phyloP scores from a whole-genome alignment of 257 asterid species.

The Solanum sejunctum region DNA sequence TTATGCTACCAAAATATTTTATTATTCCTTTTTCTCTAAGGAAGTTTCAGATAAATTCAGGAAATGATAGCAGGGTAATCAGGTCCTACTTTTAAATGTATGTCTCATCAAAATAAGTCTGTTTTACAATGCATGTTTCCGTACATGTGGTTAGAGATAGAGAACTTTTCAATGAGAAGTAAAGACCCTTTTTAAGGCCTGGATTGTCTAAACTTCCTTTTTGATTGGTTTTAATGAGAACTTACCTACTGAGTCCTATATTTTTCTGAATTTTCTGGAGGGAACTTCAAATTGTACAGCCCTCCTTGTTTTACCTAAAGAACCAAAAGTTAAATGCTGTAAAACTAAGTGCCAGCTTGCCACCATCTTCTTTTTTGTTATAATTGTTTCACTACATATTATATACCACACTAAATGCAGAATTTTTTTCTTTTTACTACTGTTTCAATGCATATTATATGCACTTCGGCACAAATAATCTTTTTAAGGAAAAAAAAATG shows the following conservation, averaged over 20 bases:
- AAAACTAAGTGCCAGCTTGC: background rate
- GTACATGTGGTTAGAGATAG: background rate
- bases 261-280: background rate
- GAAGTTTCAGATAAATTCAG: background rate
- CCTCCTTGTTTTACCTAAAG: background rate
- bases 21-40: background rate
- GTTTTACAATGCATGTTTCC: background rate
- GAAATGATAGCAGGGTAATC: background rate
- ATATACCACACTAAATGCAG: background rate
- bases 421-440: background rate
- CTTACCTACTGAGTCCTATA: background rate
- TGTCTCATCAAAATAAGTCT: background rate
- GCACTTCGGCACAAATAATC: background rate
- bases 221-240: background rate
- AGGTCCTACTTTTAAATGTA: background rate
- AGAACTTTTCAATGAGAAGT: background rate
- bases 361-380: background rate
- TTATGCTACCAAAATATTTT: background rate
- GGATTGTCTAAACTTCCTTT: background rate
- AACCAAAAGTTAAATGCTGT: background rate
- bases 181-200: background rate
- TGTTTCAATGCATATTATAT: background rate
- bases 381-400: background rate
- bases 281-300: background rate
- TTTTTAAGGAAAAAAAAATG: background rate